Conservation (phyloP, 331 rosid species). For the Pyracantha coccinea region DNA sequence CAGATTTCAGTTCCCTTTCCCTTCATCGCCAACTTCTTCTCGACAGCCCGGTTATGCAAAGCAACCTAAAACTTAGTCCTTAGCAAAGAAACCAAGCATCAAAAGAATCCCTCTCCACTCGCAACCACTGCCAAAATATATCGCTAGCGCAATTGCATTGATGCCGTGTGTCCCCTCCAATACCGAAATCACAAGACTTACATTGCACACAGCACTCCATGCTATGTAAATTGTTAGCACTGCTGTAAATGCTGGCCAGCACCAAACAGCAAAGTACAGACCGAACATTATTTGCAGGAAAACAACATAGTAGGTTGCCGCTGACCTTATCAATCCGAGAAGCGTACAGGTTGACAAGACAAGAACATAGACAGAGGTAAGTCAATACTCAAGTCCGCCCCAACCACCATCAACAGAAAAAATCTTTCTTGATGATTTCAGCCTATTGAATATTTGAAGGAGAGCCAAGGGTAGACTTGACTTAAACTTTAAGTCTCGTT, state of each 20-base stretch:
- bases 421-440: background rate
- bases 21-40: conserved; percentile 38
- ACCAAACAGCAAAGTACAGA: conserved; percentile 3
- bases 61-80: conserved; percentile 32
- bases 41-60: conserved; percentile 25
- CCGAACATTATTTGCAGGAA: background rate
- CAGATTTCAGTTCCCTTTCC: background rate
- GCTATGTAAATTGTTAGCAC: conserved; percentile 31
- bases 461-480: background rate
- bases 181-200: conserved; percentile 46
- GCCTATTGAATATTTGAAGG: background rate
- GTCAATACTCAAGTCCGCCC: background rate
- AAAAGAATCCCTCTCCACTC: conserved; percentile 31
- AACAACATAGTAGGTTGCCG: conserved; percentile 1
- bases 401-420: background rate
- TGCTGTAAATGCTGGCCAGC: conserved; percentile 1
- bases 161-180: conserved; percentile 39
- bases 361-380: conserved; percentile 25
- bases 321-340: conserved; percentile 27
- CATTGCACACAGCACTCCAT: conserved; percentile 52
- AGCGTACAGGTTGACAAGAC: conserved; percentile 15
- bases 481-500: background rate
- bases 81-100: conserved; percentile 49
- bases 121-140: conserved; percentile 29
- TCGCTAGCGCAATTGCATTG: conserved; percentile 33